A percentile compares a stretch with the other conserved stretches of the same genome.
phyloP scores from a whole-genome alignment of 2,329 filamentous ascomycete species.

The Calonectria multiphialidica region DNA sequence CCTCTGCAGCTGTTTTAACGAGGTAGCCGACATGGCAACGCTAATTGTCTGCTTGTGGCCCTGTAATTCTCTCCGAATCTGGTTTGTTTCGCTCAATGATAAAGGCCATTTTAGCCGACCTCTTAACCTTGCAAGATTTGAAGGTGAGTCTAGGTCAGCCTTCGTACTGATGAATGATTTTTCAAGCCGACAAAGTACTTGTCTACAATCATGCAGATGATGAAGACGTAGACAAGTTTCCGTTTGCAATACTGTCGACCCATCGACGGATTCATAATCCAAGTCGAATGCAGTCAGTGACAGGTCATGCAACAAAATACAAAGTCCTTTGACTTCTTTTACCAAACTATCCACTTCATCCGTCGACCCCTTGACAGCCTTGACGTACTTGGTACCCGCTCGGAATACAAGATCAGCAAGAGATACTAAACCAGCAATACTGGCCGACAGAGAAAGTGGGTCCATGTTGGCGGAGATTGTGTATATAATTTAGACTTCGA shows the following conservation, averaged over 20 bases:
- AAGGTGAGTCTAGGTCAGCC: background rate
- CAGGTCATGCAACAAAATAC: slow-evolving; percentile 1
- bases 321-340: slow-evolving; percentile 9
- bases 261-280: background rate
- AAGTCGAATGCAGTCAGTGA: slow-evolving; percentile 5
- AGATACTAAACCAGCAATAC: slow-evolving; percentile 25
- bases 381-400: slow-evolving; percentile 6
- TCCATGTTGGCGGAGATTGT: slow-evolving; percentile 9
- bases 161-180: background rate
- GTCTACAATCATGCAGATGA: slow-evolving; percentile 15
- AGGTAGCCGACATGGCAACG: slow-evolving; percentile 6
- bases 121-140: background rate
- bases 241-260: background rate
- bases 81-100: background rate
- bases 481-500: no score
- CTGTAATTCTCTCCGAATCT: background rate
- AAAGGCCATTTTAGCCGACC: slow-evolving; percentile 21
- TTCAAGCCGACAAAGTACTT: slow-evolving; percentile 5
- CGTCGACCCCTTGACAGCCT: background rate
- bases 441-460: slow-evolving; percentile 23
- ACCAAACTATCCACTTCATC: slow-evolving; percentile 8
- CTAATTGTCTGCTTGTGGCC: slow-evolving; percentile 23
- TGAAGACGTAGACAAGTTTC: no score
- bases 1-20: background rate
- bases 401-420: slow-evolving; percentile 29